Conservation (phyloP, 108 stramenopile genomes). For the Bacterosira constricta region DNA sequence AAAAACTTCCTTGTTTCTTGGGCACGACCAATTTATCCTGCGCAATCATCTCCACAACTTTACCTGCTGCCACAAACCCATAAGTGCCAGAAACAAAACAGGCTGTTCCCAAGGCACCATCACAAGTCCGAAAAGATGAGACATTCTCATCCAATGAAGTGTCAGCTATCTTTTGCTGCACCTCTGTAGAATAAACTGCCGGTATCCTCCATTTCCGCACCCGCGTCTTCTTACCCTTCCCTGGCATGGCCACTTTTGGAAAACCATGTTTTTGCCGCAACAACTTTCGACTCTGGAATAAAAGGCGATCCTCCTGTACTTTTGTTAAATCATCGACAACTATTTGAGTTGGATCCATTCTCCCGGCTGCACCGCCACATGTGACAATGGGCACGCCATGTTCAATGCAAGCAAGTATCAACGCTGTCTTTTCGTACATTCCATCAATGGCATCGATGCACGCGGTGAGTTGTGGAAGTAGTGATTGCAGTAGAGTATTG, state of each 20-base stretch:
- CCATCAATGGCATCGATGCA: conserved; percentile 85
- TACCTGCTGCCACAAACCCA: conserved; percentile 76
- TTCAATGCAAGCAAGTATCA: conserved; percentile 66
- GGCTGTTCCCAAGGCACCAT: conserved; percentile 81
- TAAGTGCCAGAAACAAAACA: conserved; percentile 82
- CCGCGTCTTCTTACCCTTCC: conserved; percentile 30
- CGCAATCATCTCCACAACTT: conserved; percentile 81
- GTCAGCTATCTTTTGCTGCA: conserved; percentile 22
- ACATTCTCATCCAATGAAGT: conserved; percentile 1
- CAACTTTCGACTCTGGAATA: conserved; percentile 61
- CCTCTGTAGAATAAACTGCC: conserved; percentile 79
- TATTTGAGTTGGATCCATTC: conserved; percentile 73
- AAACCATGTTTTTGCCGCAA: conserved; percentile 77
- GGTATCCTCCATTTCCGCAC: conserved; percentile 66
- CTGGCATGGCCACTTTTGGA: conserved; percentile 44
- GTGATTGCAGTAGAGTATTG: conserved; percentile 50
- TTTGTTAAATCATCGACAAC: conserved; percentile 67
- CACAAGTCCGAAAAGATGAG: conserved; percentile 72
- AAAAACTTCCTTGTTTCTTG: conserved; percentile 26
- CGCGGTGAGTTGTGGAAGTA: conserved; percentile 51
- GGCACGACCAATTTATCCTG: conserved; percentile 58
- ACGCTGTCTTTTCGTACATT: conserved; percentile 66
- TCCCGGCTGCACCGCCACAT: conserved; percentile 86
- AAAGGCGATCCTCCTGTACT: conserved; percentile 60
- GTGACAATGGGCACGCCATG: conserved; percentile 73